Evolutionary conservation across 345 rosid genomes (phyloP).

Genomic region (Erysimum cheiranthoides): DNA sequence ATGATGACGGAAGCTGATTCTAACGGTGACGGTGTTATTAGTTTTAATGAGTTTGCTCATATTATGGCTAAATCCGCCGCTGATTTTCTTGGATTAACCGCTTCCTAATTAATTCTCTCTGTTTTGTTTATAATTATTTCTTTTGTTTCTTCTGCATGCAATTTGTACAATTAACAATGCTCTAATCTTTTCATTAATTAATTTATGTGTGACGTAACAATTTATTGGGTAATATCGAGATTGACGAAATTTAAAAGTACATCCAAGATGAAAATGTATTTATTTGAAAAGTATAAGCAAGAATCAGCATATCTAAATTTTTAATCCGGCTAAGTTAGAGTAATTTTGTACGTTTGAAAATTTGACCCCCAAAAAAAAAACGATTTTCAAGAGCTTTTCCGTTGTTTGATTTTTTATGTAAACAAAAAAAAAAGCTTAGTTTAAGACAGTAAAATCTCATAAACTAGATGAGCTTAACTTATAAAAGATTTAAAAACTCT

Average conservation of each 20-base stretch:
- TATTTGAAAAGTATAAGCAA: not conserved
- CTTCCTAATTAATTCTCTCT: slow-evolving; percentile 21
- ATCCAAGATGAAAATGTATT: slow-evolving; percentile 3
- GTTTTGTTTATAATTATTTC: slow-evolving; percentile 1
- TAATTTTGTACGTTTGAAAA: no score
- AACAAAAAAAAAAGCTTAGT: not conserved
- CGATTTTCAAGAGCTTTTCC: not conserved
- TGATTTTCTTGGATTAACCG: slow-evolving; percentile 71
- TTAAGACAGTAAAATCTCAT: not conserved
- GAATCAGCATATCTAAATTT: no score
- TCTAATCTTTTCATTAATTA: not conserved
- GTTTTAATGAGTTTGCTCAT: slow-evolving; percentile 76
- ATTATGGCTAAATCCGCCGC: slow-evolving; percentile 82
- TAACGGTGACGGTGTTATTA: slow-evolving; percentile 90
- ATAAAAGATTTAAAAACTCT: not conserved
- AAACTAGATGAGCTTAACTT: not conserved
- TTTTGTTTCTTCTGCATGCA: not conserved
- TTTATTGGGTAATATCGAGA: slow-evolving; percentile 1
- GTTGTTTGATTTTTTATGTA: not conserved
- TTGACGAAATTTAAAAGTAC: slow-evolving; percentile 15
- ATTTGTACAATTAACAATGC: slow-evolving; percentile 40
- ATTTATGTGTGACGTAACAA: slow-evolving; percentile 19
- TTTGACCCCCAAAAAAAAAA: no score
- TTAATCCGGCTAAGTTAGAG: no score
- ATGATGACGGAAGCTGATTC: slow-evolving; percentile 92